Percentiles rank a stretch among this genome's conserved stretches.
phyloP scores from a whole-genome alignment of 2,329 filamentous ascomycete genomes.

The Epichloe sp. region DNA sequence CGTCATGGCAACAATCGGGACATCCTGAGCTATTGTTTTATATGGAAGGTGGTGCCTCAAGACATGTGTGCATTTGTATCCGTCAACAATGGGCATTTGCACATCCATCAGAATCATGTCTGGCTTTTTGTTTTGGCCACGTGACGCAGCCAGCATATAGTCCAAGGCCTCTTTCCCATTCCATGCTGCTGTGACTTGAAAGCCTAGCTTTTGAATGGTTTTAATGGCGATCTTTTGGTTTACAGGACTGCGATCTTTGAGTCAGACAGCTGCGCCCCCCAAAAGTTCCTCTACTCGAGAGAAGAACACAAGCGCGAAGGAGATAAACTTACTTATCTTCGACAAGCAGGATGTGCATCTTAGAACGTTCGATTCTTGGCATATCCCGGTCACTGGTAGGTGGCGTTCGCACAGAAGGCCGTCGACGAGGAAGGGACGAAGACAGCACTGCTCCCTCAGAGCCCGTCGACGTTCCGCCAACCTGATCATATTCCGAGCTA shows the following conservation, averaged over 20 bases:
- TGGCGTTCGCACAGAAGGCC: conserved; percentile 23
- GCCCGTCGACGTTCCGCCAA: conserved; percentile 26
- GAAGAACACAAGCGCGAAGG: neutral
- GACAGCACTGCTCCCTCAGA: conserved; percentile 14
- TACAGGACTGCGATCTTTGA: conserved; percentile 33
- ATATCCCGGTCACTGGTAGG: conserved; percentile 33
- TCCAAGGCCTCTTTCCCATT: conserved; percentile 70
- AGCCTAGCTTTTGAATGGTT: conserved; percentile 61
- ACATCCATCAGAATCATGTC: conserved; percentile 71
- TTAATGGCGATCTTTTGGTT: conserved; percentile 67
- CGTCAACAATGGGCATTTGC: conserved; percentile 65
- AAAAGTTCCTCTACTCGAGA: neutral
- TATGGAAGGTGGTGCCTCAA: conserved; percentile 57
- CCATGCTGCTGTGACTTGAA: conserved; percentile 58
- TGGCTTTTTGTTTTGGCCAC: conserved; percentile 41
- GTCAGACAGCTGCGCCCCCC: neutral
- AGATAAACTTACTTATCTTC: conserved; percentile 56
- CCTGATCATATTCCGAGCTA: conserved; percentile 48
- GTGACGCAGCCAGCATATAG: conserved; percentile 46
- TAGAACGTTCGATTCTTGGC: conserved; percentile 42
- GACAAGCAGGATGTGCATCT: conserved; percentile 60
- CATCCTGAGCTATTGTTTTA: conserved; percentile 41
- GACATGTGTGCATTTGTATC: conserved; percentile 63
- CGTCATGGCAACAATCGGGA: conserved; percentile 73
- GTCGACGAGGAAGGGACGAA: conserved; percentile 15